These are phyloP conservation scores for Fusarium setosum DNA, from an alignment of 2,329 filamentous ascomycete genomes.

Conservation along the genomic window DNA sequence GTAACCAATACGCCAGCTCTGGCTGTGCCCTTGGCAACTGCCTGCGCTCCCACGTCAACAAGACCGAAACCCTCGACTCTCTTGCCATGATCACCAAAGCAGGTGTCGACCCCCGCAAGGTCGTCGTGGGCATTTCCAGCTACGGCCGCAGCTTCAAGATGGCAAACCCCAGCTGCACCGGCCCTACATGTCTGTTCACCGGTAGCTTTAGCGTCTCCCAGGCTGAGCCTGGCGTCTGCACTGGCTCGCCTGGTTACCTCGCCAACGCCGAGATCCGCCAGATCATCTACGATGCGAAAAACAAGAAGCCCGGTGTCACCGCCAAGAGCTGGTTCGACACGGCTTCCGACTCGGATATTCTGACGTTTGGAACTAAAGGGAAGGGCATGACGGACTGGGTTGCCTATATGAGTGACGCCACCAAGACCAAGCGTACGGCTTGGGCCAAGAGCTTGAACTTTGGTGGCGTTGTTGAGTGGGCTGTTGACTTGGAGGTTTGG, in stretches of 20 bases:
- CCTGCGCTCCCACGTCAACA: constrained; percentile 52
- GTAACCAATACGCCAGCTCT: constrained; percentile 38
- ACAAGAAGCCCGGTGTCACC: constrained; percentile 25
- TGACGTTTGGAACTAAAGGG: constrained; percentile 35
- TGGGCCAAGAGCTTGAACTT: constrained; percentile 42
- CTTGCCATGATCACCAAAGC: constrained; percentile 53
- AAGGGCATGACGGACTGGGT: constrained; percentile 44
- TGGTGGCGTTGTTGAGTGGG: constrained; percentile 46
- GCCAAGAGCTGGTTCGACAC: constrained; percentile 36
- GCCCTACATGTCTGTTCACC: constrained; percentile 39
- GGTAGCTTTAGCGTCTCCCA: constrained; percentile 37
- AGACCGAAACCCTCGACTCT: constrained; percentile 51
- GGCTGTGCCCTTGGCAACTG: constrained; percentile 47
- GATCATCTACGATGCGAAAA: constrained; percentile 36
- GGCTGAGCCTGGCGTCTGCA: constrained; percentile 42
- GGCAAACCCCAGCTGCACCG: constrained; percentile 39
- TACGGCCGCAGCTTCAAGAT: constrained; percentile 47
- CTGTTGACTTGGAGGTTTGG: constrained; percentile 44
- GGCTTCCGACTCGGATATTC: constrained; percentile 38
- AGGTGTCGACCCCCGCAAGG: constrained; percentile 46
- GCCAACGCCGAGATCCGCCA: constrained; percentile 45
- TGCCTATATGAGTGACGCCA: constrained; percentile 43
- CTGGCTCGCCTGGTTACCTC: constrained; percentile 39
- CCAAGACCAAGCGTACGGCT: constrained; percentile 35
- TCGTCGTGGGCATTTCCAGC: constrained; percentile 43